These are phyloP conservation scores for Lolium perenne DNA, from an alignment of 176 grass and related monocot genomes.

Conservation along the genomic window DNA sequence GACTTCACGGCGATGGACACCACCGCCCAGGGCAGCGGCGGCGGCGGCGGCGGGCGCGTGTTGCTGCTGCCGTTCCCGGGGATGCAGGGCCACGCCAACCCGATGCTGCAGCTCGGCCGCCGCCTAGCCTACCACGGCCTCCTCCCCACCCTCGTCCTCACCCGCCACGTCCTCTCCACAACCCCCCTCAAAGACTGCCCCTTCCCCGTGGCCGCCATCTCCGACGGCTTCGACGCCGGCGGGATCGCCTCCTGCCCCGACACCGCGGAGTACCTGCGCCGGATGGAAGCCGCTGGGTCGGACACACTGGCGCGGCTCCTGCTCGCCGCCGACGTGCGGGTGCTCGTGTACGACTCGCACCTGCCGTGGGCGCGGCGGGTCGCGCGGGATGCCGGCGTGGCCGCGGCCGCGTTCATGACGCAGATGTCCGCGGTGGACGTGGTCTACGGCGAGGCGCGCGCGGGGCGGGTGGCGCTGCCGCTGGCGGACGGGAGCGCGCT, in stretches of 20 bases:
- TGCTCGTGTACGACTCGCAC: constrained; percentile 10
- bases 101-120: constrained; percentile 4
- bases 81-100: neutral
- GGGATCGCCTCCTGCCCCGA: neutral
- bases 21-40: neutral
- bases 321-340: neutral
- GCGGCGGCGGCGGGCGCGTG: neutral
- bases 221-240: constrained; percentile 13
- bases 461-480: neutral
- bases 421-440: constrained; percentile 9
- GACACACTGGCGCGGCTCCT: neutral
- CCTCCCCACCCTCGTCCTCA: neutral
- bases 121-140: constrained; percentile 7
- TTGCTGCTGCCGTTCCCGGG: neutral
- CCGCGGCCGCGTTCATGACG: neutral
- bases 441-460: neutral
- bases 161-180: neutral
- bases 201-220: neutral
- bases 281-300: neutral
- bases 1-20: too few species aligned
- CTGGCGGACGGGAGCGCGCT: neutral
- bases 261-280: neutral
- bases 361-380: neutral
- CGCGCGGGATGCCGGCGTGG: neutral
- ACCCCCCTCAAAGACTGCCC: neutral